Conservation (phyloP, 176 grass and related monocot genomes). For the Zoysia japonica region DNA sequence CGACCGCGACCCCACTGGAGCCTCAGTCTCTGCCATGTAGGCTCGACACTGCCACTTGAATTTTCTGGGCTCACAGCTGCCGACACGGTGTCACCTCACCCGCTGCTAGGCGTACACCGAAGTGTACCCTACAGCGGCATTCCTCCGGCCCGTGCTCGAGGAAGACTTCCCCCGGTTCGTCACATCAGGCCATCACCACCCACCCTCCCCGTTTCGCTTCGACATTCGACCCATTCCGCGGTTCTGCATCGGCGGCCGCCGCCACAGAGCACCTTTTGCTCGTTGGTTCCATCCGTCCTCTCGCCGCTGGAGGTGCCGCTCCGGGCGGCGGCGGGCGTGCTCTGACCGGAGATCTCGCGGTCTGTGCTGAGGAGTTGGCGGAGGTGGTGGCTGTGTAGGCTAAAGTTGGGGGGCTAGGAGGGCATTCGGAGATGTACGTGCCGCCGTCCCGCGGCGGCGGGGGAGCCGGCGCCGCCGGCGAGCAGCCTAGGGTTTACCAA, state of each 20-base stretch:
- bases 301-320: not conserved
- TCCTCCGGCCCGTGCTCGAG: constrained; percentile 5
- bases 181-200: no score
- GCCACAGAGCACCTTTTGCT: not conserved
- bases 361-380: not conserved
- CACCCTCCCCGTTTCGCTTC: not conserved
- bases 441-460: constrained; percentile 50
- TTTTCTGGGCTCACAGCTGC: not conserved
- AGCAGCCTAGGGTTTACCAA: constrained; percentile 84
- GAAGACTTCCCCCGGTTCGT: not conserved
- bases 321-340: not conserved
- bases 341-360: constrained; percentile 30
- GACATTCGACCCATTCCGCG: constrained; percentile 14
- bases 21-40: not conserved
- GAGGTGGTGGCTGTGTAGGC: not conserved
- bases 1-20: no score
- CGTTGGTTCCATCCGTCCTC: not conserved
- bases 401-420: not conserved
- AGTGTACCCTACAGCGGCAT: constrained; percentile 20
- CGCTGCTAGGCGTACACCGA: constrained; percentile 42
- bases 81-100: not conserved
- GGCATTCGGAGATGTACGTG: constrained; percentile 58
- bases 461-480: constrained; percentile 27
- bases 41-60: not conserved
- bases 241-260: constrained; percentile 7